Conservation (phyloP, 2,329 filamentous ascomycete species). For the Pseudocercospora macadamiae region DNA sequence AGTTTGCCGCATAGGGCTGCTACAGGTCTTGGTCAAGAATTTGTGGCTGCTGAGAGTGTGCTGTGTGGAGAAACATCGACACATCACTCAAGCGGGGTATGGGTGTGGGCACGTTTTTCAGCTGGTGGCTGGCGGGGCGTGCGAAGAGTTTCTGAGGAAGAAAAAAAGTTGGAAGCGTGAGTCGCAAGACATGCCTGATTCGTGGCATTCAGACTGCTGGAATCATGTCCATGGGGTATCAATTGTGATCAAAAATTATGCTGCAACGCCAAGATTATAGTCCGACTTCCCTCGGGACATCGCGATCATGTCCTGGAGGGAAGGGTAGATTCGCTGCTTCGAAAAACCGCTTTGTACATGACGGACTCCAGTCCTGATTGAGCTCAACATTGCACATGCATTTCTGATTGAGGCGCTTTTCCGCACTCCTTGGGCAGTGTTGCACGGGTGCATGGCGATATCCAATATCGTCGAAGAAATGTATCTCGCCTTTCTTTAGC, state of each 20-base stretch:
- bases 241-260: neutral
- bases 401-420: neutral
- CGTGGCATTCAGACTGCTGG: too few relatives aligned
- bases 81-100: too few relatives aligned
- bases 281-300: neutral
- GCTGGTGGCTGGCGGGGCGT: too few relatives aligned
- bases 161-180: too few relatives aligned
- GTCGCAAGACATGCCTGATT: too few relatives aligned
- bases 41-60: too few relatives aligned
- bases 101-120: too few relatives aligned
- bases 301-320: neutral
- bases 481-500: constrained; percentile 7
- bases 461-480: constrained; percentile 8
- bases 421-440: neutral
- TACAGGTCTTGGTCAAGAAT: too few relatives aligned
- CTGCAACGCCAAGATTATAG: neutral
- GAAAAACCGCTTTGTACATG: constrained; percentile 7
- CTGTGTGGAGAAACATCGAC: too few relatives aligned
- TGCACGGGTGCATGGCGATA: neutral
- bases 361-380: constrained; percentile 3
- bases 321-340: neutral
- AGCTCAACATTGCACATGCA: neutral
- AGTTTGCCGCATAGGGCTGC: too few relatives aligned
- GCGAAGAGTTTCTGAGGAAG: too few relatives aligned
- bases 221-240: neutral